Base-by-base conservation (phyloP, 2,329 filamentous ascomycete genomes). In the Biscogniauxia sp. region DNA sequence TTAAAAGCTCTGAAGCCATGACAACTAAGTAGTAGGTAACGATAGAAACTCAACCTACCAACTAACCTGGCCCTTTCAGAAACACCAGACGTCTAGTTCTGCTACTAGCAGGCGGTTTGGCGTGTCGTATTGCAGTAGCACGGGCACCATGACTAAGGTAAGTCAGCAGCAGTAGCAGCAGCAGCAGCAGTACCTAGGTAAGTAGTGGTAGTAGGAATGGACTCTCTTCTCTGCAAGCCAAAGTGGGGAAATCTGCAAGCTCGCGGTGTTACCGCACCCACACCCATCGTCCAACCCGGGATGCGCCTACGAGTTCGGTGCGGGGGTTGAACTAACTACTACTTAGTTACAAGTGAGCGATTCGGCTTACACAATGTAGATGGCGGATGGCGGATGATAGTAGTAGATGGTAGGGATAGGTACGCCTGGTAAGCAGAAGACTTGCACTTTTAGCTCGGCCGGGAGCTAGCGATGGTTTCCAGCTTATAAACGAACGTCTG, bases 231-330 rank as follows among this genome's bases (percentile, higher is more conserved):
- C 60, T 60, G 61, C 58, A 66, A 57, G 50, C 53, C 55, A 19
- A 56, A 55, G 57, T 59, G 58, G 60, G 56, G 63, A 64, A 61
- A 7, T 25, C 32, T 63, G 61, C 61, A 55, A 62, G 51, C 25
- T 52, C 60, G 53, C 55, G 53, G 26, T 62, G 57, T 3, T 6
- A 23, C n/a, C 19, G 13, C 50, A 51, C 19, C 9, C 26, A 28
- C 26, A 28, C 26, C 28, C 28, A 20, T 51, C 19, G 50, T 51
- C 50, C 20, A 7, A 51, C 50, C 11, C 9, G 19, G 6, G 19
- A 51, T 51, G 50, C 50, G 19, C 50, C 19, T 19, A 19, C 11
- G 50, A 23, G 5, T 3, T 51, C 11, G 15, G 50, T 20, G 50
- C 50, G 50, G 19, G 50, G 50, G 20, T 51, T 8, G 17, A n/a